Evolutionary conservation across 352 stramenopile species (phyloP), one percentile per base, ranked within the genome.

Genomic region (Pythium sp.): DNA sequence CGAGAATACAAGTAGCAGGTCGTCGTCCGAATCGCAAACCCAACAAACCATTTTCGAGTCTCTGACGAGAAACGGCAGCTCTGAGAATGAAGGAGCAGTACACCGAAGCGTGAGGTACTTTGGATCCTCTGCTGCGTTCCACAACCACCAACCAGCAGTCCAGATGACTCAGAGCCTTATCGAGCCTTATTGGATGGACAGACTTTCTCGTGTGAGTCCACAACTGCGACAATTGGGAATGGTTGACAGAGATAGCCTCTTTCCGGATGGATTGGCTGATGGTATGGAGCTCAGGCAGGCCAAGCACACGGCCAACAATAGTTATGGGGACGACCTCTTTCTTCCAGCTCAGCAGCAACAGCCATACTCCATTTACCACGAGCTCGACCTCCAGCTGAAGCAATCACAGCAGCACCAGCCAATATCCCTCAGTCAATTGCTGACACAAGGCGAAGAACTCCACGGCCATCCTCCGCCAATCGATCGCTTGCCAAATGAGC

Each of bases 391-490:
- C 11, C 56, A 61, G 9, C 18, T 36, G 32, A 43, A 30, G 8
- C 56, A 61, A 41, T 20, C n/a, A 26, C 62, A 46, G 8, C 61
- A 36, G 6, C 5, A 30, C 12, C 57, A 53, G 7, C 62, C 47
- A 11, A 64, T 73, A 28, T 59, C 68, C 7, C 55, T 72, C 30
- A 65, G 63, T 14, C 43, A 72, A 58, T 22, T 72, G 12, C 47
- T 72, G 24, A 38, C 28, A 15, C 9, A 47, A 28, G 64, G 9
- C n/a, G 65, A 18, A 41, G 32, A 53, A 32, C 4, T 11, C 9
- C 34, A 56, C 6, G 24, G 9, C 7, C 6, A 8, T 11, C 60
- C 12, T 24, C 24, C 46, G 24, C 18, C 22, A 22, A 11, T 38
- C 18, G 9, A 61, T 28, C 30, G 53, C 18, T 55, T 24, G 7